These are phyloP conservation scores for Lasiodiplodia citricola DNA, from an alignment of 2,329 filamentous ascomycete species.

Conservation along the genomic window DNA sequence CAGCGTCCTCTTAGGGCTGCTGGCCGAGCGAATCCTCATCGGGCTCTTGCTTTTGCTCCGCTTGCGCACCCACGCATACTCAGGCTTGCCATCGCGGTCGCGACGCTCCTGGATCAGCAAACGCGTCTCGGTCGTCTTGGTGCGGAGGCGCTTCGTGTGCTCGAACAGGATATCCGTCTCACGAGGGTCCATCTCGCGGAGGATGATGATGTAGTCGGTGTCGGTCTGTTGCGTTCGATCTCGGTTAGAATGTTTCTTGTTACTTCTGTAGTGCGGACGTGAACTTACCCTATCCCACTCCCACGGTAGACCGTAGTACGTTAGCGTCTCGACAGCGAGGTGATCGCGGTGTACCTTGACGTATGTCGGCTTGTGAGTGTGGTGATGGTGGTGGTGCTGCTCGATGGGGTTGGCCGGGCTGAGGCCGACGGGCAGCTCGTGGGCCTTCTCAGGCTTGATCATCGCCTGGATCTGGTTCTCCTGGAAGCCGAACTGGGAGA, in stretches of 20 bases:
- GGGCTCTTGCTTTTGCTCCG: constrained; percentile 22
- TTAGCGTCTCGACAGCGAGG: constrained; percentile 52
- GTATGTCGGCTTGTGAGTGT: constrained; percentile 47
- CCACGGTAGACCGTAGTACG: constrained; percentile 55
- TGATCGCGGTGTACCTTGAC: constrained; percentile 55
- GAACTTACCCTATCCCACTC: constrained; percentile 54
- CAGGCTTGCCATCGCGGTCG: constrained; percentile 43
- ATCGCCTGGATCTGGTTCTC: constrained; percentile 55
- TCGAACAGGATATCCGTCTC: constrained; percentile 58
- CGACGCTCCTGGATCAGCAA: constrained; percentile 51
- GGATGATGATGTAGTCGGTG: constrained; percentile 55
- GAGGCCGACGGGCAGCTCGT: constrained; percentile 41
- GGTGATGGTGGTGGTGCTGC: constrained; percentile 4
- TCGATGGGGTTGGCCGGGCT: constrained; percentile 31
- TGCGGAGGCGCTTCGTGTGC: constrained; percentile 54
- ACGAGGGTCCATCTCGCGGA: constrained; percentile 54
- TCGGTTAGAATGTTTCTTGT: background rate
- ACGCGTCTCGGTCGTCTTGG: constrained; percentile 33
- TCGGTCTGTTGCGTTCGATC: constrained; percentile 41
- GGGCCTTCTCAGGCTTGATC: constrained; percentile 53
- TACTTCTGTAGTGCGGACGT: no score
- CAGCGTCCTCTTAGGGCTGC: constrained; percentile 30
- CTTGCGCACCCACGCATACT: constrained; percentile 53
- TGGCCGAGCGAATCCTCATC: background rate
- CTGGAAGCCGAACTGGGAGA: constrained; percentile 52